Conservation (phyloP, 129 eudicot species). For the Centella asiatica region DNA sequence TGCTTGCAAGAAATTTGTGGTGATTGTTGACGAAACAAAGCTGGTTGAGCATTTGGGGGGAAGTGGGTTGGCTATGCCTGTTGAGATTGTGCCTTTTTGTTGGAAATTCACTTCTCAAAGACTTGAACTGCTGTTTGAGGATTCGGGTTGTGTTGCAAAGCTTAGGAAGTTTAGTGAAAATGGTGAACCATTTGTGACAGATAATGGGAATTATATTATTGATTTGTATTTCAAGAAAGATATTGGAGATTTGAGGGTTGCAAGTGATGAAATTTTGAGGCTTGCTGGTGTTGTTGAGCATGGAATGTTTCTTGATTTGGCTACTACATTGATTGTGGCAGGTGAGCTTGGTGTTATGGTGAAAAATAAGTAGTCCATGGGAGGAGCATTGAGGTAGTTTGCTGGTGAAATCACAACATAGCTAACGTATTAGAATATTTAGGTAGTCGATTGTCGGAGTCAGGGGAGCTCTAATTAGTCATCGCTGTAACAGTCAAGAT, state of each 20-base stretch:
- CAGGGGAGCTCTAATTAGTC: constrained; percentile 3
- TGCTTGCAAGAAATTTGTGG: constrained; percentile 62
- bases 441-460: background rate
- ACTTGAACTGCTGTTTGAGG: constrained; percentile 43
- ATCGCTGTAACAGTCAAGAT: background rate
- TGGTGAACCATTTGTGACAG: constrained; percentile 52
- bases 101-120: constrained; percentile 54
- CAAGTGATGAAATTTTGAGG: constrained; percentile 71
- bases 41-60: constrained; percentile 61
- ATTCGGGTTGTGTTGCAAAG: constrained; percentile 60
- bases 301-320: constrained; percentile 90
- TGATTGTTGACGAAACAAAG: constrained; percentile 68
- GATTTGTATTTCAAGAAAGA: constrained; percentile 68
- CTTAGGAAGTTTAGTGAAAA: constrained; percentile 30
- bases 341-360: constrained; percentile 71
- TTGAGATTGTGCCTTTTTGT: constrained; percentile 71
- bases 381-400: constrained; percentile 11
- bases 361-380: constrained; percentile 44
- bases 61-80: constrained; percentile 78
- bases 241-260: constrained; percentile 68
- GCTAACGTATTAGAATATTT: constrained; percentile 15
- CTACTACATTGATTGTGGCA: constrained; percentile 73
- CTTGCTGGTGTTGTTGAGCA: constrained; percentile 84
- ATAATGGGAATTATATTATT: constrained; percentile 58
- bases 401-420: background rate